Evolutionary conservation across 306 rosid genomes (phyloP).

Genomic region (Betula pendula): DNA sequence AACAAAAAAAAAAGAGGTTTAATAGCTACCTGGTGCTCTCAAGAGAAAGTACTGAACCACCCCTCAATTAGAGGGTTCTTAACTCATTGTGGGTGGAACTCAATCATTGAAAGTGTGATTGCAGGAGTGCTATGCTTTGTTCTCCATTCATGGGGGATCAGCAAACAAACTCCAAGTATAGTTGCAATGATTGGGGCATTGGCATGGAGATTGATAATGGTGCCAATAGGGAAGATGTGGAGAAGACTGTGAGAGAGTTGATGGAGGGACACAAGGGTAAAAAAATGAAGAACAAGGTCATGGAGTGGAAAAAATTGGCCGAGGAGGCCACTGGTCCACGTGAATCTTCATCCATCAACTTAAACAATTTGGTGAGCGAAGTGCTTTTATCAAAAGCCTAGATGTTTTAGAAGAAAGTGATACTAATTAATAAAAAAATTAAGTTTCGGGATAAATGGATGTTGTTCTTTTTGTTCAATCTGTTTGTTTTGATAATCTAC

Average conservation of each 20-base stretch:
- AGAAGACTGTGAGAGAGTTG: neutral
- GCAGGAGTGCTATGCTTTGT: conserved; percentile 17
- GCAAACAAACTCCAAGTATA: neutral
- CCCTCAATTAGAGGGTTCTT: conserved; percentile 13
- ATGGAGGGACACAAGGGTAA: neutral
- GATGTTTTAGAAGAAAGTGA: too few species aligned
- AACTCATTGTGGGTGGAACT: conserved; percentile 22
- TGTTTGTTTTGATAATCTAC: too few species aligned
- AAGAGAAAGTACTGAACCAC: conserved; percentile 22
- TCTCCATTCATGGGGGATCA: neutral
- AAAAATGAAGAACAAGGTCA: neutral
- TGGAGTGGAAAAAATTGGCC: conserved; percentile 4
- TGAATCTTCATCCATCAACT: neutral
- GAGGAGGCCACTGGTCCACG: neutral
- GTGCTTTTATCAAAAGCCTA: neutral
- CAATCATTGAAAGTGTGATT: conserved; percentile 8
- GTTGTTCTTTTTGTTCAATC: too few species aligned
- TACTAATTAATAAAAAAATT: too few species aligned
- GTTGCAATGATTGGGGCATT: neutral
- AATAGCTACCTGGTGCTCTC: conserved; percentile 23
- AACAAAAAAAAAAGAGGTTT: conserved; percentile 14
- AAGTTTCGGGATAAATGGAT: too few species aligned
- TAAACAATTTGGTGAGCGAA: neutral
- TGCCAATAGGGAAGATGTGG: neutral
- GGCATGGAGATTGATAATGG: neutral